Conservation (phyloP, 1,284 basidiomycete species). For the Trametes hirsuta region DNA sequence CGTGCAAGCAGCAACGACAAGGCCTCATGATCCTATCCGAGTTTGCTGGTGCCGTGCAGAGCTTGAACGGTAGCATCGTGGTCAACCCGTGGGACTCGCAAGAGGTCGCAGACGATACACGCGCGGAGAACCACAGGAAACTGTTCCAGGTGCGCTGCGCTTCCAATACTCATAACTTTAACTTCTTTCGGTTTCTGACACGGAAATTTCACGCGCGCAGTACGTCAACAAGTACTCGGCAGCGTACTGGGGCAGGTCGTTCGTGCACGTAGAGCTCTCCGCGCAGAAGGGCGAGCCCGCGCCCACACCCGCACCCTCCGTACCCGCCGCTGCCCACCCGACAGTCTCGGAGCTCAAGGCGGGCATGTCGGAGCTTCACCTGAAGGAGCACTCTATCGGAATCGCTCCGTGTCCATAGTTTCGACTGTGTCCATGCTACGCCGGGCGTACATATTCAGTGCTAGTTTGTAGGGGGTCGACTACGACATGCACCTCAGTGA, state of each 20-base stretch:
- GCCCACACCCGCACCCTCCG: too few relatives aligned
- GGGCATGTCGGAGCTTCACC: slow-evolving; percentile 42
- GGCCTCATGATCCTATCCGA: slow-evolving; percentile 98
- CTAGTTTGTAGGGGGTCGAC: too few relatives aligned
- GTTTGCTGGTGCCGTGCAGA: slow-evolving; percentile 98
- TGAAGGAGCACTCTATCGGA: too few relatives aligned
- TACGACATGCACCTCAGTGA: too few relatives aligned
- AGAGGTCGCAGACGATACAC: slow-evolving; percentile 87
- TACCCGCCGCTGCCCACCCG: slow-evolving; percentile 36
- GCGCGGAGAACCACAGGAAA: slow-evolving; percentile 93
- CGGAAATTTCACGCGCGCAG: too few relatives aligned
- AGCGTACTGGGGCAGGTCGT: slow-evolving; percentile 90
- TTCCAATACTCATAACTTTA: not conserved
- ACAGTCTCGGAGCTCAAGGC: slow-evolving; percentile 41
- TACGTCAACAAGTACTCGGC: slow-evolving; percentile 95
- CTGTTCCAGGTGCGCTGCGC: slow-evolving; percentile 74
- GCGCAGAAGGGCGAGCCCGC: slow-evolving; percentile 20
- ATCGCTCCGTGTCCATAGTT: too few relatives aligned
- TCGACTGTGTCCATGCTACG: too few relatives aligned
- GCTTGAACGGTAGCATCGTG: slow-evolving; percentile 90
- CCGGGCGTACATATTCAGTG: too few relatives aligned
- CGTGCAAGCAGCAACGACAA: slow-evolving; percentile 90
- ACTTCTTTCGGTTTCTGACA: too few relatives aligned
- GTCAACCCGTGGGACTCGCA: slow-evolving; percentile 98
- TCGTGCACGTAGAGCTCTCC: slow-evolving; percentile 66